Percentiles rank a stretch among this genome's conserved stretches.
phyloP scores from a whole-genome alignment of 352 stramenopile genomes.

The Phytophthora capsici region DNA sequence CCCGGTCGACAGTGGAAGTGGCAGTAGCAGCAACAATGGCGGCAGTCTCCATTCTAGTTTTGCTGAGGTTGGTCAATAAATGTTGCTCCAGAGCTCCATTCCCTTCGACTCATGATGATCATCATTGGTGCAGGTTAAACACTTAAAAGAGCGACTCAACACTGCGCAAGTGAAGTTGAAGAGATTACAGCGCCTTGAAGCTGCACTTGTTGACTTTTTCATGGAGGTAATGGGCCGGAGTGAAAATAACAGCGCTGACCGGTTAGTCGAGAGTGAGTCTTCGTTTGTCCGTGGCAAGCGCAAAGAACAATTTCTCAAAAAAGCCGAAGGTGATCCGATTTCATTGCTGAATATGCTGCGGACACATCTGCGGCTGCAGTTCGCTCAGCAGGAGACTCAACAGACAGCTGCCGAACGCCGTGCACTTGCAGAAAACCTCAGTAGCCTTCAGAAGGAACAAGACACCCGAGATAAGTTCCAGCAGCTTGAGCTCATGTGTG shows the following conservation, averaged over 20 bases:
- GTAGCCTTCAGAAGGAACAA: conserved; percentile 51
- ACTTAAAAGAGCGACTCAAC: conserved; percentile 69
- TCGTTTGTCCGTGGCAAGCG: conserved; percentile 52
- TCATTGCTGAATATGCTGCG: conserved; percentile 74
- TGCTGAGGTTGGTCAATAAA: conserved; percentile 19
- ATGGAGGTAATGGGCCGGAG: conserved; percentile 72
- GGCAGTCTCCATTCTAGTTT: conserved; percentile 9
- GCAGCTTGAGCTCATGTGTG: conserved; percentile 39
- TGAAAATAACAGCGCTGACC: conserved; percentile 7
- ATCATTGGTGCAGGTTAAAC: conserved; percentile 44
- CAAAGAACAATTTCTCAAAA: conserved; percentile 64
- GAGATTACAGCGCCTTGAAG: conserved; percentile 63
- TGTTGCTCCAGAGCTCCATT: not conserved
- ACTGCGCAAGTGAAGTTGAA: conserved; percentile 73
- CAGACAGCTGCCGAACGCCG: conserved; percentile 33
- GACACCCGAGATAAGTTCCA: conserved; percentile 40
- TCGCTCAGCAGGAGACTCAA: conserved; percentile 51
- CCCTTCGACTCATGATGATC: not conserved
- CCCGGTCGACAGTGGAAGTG: not conserved
- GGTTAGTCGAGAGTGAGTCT: conserved; percentile 35
- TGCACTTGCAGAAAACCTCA: conserved; percentile 33
- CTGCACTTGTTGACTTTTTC: conserved; percentile 74
- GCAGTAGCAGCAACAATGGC: conserved; percentile 12
- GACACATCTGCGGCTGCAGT: conserved; percentile 71
- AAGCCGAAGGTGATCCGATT: conserved; percentile 68